Base-by-base conservation (phyloP, 345 rosid genomes). In the Citrus hindsii region DNA sequence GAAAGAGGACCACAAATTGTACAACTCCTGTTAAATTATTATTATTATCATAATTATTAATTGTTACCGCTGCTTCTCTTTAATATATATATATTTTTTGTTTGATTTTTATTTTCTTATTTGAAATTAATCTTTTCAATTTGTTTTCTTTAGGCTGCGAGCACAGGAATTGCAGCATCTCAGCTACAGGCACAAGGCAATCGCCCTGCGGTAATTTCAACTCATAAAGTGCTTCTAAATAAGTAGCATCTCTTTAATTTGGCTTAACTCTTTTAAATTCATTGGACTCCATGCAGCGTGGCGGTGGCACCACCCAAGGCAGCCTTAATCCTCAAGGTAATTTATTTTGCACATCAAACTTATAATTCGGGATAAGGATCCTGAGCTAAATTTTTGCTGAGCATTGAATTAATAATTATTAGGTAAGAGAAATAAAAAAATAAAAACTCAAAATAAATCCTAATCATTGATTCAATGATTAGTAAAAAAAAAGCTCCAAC, bases 291-390 rank as follows among this genome's bases (percentile, higher is more conserved):
- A 58, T 74, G 79, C 82, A 83, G 86, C 61, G 51, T 37, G 86
- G 86, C 4, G 71, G 51, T 37, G 86, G 86, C 4, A 75, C 74
- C 71, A 74, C 83, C 37, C 83, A 69, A 66, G 86, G 86, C 59
- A 83, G 86, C 73, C 81, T 83, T 25, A 77, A 42, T n/a, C 86
- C 79, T 58, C 86, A 80, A 60, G 86, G 86, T 83, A 19, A 66
- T 37, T 37, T 12, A 6, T 32, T 18, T 64, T 64, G 5, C 4
- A 33, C 21, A 19, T 64, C 58, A 18, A 19, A 53, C 2, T 53
- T 5, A 14, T 5, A 5, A 30, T 30, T 0, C 4, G 0, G 0
- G 3, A 30, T 30, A 30, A 30, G 32, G 3, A 30, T 30, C 3
- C 32, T 30, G 32, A 30, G 2, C 0, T 30, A 0, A 30, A 0